Base-by-base conservation (phyloP, 257 asterid genomes). In the Forsythia suspensa region DNA sequence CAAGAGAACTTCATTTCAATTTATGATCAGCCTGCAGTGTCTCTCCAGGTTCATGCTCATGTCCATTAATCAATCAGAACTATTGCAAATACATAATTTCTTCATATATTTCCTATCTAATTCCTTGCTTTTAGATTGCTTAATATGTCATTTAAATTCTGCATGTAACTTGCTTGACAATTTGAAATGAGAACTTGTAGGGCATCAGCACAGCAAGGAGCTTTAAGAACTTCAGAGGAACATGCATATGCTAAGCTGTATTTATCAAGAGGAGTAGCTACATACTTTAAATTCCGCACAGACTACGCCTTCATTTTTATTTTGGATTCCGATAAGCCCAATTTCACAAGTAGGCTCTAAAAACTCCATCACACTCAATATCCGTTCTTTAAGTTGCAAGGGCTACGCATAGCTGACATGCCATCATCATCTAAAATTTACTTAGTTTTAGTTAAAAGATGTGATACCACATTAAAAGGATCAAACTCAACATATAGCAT, bases 21-120 rank as follows among this genome's bases (percentile, higher is more conserved):
- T 73, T 94, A 94, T 82, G 98, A 94, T 71, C 89, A 91, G 81
- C 97, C 98, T 24, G 85, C 90, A 29, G 86, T 86, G 13, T 88
- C 95, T 12, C 87, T 85, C 79, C 92, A 89, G 98, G 98, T 87
- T 68, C 65, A 77, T 76, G 51, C 84, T 79, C 83, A 13, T 51
- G 34, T 77, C 77, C 77, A 77, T 74, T 37, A 11, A 20, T 71
- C 66, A 36, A 76, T 36, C 71, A 48, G 13, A 73, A 44, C 71
- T 66, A 44, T 63, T 80, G 68, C 46, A 76, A 80, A 59, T 70
- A 34, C 67, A 39, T 44, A 29, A 43, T 73, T 42, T 52, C 42
- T 46, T 84, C 70, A 20, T 76, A 42, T 36, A 21, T 73, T 41
- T 57, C 67, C 76, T 75, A 66, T 39, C 40, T 66, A 36, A 71